Base-by-base conservation (phyloP, 1,139 yeast genomes). In the Yamadazyma songkhlaensis region DNA sequence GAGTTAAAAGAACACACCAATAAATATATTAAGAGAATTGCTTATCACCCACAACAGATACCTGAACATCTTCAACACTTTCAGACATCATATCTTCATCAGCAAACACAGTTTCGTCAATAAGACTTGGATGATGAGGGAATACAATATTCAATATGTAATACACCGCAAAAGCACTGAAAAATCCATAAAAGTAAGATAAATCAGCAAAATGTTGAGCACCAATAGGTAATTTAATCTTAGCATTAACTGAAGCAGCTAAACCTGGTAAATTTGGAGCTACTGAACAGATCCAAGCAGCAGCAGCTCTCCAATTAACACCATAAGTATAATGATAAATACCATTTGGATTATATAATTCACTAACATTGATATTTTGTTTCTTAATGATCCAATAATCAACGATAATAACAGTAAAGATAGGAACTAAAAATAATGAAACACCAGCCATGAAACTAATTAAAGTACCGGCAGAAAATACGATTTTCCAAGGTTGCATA, bases 401-500 rank as follows among this genome's bases (percentile, higher is more conserved):
- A 26, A 42, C 39, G n/a, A 46, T 45, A 42, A 43, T 46, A 9
- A 46, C 38, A 23, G 46, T 42, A 38, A 45, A 45, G n/a, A 45
- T 43, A 2, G 50, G 50, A 6, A 42, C 47, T 15, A 46, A 38
- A 21, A 46, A 46, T 25, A 46, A 39, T 10, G 50, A 45, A 6
- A 45, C 44, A 10, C 50, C 49, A 21, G 42, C 31, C 48, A 46
- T 45, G 32, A 46, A 46, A 31, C 33, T 41, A 30, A 45, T 45
- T 25, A 46, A 44, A 20, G 46, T 35, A n/a, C 39, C 41, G 17
- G 50, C 50, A 11, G 45, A 40, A 29, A 38, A 43, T 8, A 42
- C 47, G 20, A 46, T 46, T 29, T 44, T 38, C 72, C 71, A 64
- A 20, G 70, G 69, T 38, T 62, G 63, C 42, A 63, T 55, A 15